Evolutionary conservation across 2,329 filamentous ascomycete species (phyloP), one percentile per base, ranked within the genome.

Genomic region (Curvularia spicifera): DNA sequence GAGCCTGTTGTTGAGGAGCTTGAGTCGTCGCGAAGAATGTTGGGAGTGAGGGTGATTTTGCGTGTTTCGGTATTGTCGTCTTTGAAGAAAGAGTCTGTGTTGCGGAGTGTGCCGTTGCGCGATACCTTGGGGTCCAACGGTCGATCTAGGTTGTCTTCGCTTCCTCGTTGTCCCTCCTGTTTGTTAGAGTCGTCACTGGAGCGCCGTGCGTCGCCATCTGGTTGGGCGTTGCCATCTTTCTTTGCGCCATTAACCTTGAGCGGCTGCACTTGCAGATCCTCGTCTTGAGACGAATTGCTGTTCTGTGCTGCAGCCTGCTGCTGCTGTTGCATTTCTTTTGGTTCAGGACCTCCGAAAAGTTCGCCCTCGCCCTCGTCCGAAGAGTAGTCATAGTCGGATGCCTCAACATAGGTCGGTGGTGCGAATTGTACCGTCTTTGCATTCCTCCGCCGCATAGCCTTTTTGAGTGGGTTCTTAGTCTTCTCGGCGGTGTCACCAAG

Each of bases 51-150:
- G 0, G 93, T 96, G 66, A 99, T 98, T 80, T 98, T 98, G 78
- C 96, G 93, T 2, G 95, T 97, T 77, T 98, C 95, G 37, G 92
- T 90, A 31, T 87, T 92, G 71, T 99, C 94, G 71, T 98, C 95
- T 77, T 93, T 96, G 83, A 97, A 97, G 82, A 98, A 97, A 0
- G 94, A 97, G 78, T 98, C 94, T 4, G 92, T 94, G 73, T 96
- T 96, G 63, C 94, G 87, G 44, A 97, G 85, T 22, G 91, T 94
- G 42, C 93, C 93, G 68, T 96, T 96, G 63, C 89, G 87, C 35
- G 91, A 93, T 2, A 76, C 68, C 47, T 76, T 78, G 31, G 70
- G 74, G 37, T 77, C 75, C 58, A 75, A 70, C 67, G 80, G 78
- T 35, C 76, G 71, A 43, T 84, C 82, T 56, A 89, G 84, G 3